These are phyloP conservation scores for Arthrocladium fulminans DNA, from an alignment of 2,329 filamentous ascomycete species.

Conservation along the genomic window DNA sequence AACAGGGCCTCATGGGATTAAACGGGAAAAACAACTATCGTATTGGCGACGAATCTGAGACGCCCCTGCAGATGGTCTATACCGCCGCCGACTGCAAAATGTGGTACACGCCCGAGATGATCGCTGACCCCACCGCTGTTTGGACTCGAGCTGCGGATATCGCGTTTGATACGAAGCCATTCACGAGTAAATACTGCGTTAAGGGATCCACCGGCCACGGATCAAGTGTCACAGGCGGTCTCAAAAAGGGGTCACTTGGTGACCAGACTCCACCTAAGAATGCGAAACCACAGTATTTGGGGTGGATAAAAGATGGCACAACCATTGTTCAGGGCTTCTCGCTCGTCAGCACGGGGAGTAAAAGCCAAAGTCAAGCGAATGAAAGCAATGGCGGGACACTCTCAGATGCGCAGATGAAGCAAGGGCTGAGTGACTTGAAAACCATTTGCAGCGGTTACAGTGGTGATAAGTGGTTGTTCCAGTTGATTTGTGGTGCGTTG, in stretches of 20 bases:
- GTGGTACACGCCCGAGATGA: constrained; percentile 49
- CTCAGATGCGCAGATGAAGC: not conserved
- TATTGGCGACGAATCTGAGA: constrained; percentile 32
- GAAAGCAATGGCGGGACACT: not conserved
- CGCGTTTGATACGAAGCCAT: constrained; percentile 28
- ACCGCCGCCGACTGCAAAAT: constrained; percentile 53
- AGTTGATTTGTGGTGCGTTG: not conserved
- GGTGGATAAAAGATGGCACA: constrained; percentile 15
- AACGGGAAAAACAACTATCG: constrained; percentile 39
- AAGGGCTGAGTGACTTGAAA: not conserved
- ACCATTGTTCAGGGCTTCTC: constrained; percentile 8
- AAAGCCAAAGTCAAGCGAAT: not conserved
- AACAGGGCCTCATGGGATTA: constrained; percentile 27
- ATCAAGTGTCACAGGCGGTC: constrained; percentile 19
- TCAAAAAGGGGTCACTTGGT: constrained; percentile 15
- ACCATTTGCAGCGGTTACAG: not conserved
- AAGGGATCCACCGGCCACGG: constrained; percentile 14
- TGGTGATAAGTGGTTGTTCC: not conserved
- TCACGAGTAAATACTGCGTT: constrained; percentile 19
- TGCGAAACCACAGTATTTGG: constrained; percentile 10
- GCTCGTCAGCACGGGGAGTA: not conserved
- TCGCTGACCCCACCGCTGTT: constrained; percentile 42
- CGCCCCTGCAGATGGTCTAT: constrained; percentile 51
- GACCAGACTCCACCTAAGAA: constrained; percentile 14
- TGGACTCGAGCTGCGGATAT: constrained; percentile 42